A percentile compares a stretch with the other conserved stretches of the same genome.
These are phyloP conservation scores for Leptographium flavum DNA, from an alignment of 2,329 filamentous ascomycete genomes.

Conservation along the genomic window DNA sequence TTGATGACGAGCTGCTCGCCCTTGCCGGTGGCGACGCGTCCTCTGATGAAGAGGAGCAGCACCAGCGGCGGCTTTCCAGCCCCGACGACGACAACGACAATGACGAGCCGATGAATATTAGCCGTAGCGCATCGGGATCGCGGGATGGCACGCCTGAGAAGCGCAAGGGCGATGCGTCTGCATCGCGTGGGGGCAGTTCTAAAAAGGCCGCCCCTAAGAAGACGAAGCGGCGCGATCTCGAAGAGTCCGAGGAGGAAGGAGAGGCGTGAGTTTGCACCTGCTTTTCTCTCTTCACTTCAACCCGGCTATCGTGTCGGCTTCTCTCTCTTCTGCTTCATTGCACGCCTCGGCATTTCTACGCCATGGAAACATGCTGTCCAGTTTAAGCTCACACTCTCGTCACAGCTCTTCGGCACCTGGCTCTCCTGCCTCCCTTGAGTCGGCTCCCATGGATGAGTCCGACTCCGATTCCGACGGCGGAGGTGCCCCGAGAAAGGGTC, in stretches of 20 bases:
- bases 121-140: constrained; percentile 33
- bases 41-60: constrained; percentile 42
- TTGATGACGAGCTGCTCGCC: constrained; percentile 88
- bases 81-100: constrained; percentile 46
- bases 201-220: constrained; percentile 29
- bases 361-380: neutral
- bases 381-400: neutral
- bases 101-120: constrained; percentile 34
- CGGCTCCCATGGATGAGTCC: constrained; percentile 81
- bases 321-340: neutral
- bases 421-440: constrained; percentile 64
- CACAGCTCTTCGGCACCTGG: constrained; percentile 47
- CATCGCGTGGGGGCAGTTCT: constrained; percentile 19
- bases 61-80: constrained; percentile 37
- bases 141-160: constrained; percentile 25
- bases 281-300: neutral
- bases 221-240: constrained; percentile 31
- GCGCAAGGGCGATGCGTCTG: constrained; percentile 19
- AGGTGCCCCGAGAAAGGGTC: constrained; percentile 18
- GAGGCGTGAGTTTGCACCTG: constrained; percentile 51
- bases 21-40: constrained; percentile 67
- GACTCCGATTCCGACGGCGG: constrained; percentile 58
- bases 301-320: neutral
- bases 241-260: constrained; percentile 60
- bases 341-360: neutral